Percentiles rank a stretch among this genome's conserved stretches.
phyloP scores from a whole-genome alignment of 2,329 filamentous ascomycete species.

The Aureobasidium sp. region DNA sequence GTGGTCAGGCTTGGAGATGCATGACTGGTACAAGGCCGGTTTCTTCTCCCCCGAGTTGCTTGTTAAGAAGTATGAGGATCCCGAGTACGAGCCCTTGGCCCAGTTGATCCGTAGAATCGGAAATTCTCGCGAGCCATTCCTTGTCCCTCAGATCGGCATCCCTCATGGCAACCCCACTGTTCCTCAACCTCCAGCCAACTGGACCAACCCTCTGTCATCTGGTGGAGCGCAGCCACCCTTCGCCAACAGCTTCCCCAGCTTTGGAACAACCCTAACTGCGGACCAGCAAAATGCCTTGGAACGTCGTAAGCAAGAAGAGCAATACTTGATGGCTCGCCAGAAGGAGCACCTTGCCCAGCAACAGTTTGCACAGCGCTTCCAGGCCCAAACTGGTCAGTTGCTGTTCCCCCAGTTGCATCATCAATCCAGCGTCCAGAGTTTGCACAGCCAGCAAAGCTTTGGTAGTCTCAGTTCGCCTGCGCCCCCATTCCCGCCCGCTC shows the following conservation, averaged over 20 bases:
- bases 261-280: constrained; percentile 89
- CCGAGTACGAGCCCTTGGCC: constrained; percentile 87
- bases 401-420: constrained; percentile 66
- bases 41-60: constrained; percentile 93
- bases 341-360: constrained; percentile 87
- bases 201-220: constrained; percentile 18
- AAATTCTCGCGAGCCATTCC: constrained; percentile 92
- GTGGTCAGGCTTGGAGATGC: constrained; percentile 96
- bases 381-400: constrained; percentile 47
- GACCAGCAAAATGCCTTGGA: constrained; percentile 98
- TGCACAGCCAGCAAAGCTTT: constrained; percentile 95
- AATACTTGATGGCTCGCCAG: constrained; percentile 92
- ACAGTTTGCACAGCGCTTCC: constrained; percentile 65
- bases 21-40: constrained; percentile 98
- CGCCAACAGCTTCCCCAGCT: constrained; percentile 87
- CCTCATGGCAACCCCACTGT: constrained; percentile 67
- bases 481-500: constrained; percentile 46
- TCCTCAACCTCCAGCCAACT: constrained; percentile 37
- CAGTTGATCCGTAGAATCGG: constrained; percentile 93
- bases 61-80: constrained; percentile 89
- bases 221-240: constrained; percentile 64
- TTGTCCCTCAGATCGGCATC: constrained; percentile 94
- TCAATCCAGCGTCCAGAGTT: constrained; percentile 87
- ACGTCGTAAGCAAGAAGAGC: constrained; percentile 93
- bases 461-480: constrained; percentile 82